Evolutionary conservation across 495 filamentous ascomycete species (phyloP), one percentile per base, ranked within the genome.

Genomic region (Thermochaetoides thermophila): DNA sequence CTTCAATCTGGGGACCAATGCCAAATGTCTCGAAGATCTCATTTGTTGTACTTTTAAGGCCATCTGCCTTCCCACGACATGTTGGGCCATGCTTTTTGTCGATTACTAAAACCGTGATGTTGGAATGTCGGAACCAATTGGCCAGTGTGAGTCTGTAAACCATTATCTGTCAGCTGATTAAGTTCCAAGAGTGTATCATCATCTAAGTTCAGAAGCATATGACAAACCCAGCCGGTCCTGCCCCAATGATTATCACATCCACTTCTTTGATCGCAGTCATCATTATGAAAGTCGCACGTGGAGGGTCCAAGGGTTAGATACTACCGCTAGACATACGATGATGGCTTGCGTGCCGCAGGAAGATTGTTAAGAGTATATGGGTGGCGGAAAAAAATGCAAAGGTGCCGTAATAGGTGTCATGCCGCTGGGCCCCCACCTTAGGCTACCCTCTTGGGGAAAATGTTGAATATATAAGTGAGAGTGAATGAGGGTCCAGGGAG

Each of bases 201-300:
- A n/a, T n/a, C n/a, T n/a, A n/a, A n/a, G n/a, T n/a, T n/a, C n/a
- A n/a, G n/a, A 5, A 22, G 23, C n/a, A 8, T 9, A 4, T 26
- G n/a, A 73, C 73, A 7, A 80, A 59, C 29, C 68, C 74, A 0
- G 74, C 66, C 0, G 76, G 75, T n/a, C 75, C 74, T n/a, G 74
- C 73, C 7, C 76, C 76, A 15, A 78, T 51, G 19, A 79, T 71
- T 31, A 81, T 53, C 1, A 71, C 51, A 39, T 73, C 67, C 5
- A 67, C 53, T 5, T 15, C n/a, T 1, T 5, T 39, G 18, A 16
- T 27, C 14, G 26, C 18, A 3, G 8, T 9, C 23, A 27, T 27
- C 9, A 3, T 13, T 8, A 15, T 28, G 27, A 12, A 7, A 6
- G n/a, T n/a, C n/a, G n/a, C n/a, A n/a, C n/a, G n/a, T n/a, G n/a